Evolutionary conservation across 495 filamentous ascomycete species (phyloP), one percentile per base, ranked within the genome.

Genomic region (Hyaloscypha variabilis): DNA sequence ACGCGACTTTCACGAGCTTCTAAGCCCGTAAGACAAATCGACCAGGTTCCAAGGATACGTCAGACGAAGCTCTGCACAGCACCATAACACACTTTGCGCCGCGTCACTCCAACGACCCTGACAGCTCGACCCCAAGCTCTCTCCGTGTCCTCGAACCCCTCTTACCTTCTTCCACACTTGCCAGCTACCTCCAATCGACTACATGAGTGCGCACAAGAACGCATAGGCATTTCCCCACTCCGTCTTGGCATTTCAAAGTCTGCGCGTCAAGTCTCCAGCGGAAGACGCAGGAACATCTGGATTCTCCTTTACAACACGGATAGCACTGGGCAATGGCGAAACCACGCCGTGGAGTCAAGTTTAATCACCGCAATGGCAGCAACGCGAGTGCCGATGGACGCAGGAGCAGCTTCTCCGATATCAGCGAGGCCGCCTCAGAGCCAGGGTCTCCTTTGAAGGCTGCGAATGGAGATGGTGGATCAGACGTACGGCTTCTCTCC

Each of bases 281-380:
- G 39, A 46, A 46, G 11, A 19, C 39, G 6, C 6, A 46, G 39
- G 39, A 46, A 46, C 19, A 46, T 4, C 3, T 46, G 14, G 39
- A 17, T 46, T 46, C 39, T 46, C 6, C 19, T 46, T 46, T 17
- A 46, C 0, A 46, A 17, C 19, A 46, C 0, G 39, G 19, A 46
- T 17, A 17, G 13, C 14, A 2, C 60, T 50, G 21, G 0, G 25
- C 2, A 73, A 92, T 91, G 90, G 83, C 87, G 67, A 90, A 88
- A 81, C 83, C 89, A 66, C 89, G 90, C 74, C 86, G 92, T 71
- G 89, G 88, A 77, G 91, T 97, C 71, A 89, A 92, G 73, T 97
- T 97, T 77, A 86, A 88, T 67, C 88, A 91, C 74, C 82, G 87
- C 59, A 86, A 69, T 67, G 85, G 79, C 61, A 80, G 84, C 53